Evolutionary conservation across 805 yeast species (phyloP).

Genomic region (Saturnispora saitoi): DNA sequence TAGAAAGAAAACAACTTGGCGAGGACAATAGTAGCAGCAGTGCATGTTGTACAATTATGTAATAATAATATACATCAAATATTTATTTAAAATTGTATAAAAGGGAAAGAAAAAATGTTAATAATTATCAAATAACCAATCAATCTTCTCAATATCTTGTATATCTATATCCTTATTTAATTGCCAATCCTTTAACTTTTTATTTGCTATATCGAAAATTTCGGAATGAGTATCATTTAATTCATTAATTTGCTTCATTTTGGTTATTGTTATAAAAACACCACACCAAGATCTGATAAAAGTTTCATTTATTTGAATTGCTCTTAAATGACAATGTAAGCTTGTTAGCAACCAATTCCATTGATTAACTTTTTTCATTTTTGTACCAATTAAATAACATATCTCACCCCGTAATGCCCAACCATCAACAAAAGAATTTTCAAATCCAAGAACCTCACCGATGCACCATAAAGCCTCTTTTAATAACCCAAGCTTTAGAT

Average conservation of each 20-base stretch:
- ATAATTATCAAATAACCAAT: constrained; percentile 15
- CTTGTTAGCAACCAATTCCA: constrained; percentile 9
- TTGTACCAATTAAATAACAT: constrained; percentile 16
- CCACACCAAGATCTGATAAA: constrained; percentile 52
- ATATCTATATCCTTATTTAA: constrained; percentile 20
- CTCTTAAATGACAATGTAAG: constrained; percentile 27
- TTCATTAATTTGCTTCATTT: constrained; percentile 1
- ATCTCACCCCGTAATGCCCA: constrained; percentile 58
- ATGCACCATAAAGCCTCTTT: constrained; percentile 58
- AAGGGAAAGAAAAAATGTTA: not conserved
- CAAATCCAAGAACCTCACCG: constrained; percentile 60
- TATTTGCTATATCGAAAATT: constrained; percentile 31
- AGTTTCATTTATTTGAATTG: constrained; percentile 68
- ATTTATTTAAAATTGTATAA: not conserved
- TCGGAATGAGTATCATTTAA: constrained; percentile 11
- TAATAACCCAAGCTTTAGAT: constrained; percentile 49
- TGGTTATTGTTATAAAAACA: constrained; percentile 15
- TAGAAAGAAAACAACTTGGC: not conserved
- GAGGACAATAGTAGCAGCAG: not conserved
- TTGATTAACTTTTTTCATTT: constrained; percentile 1
- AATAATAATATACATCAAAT: not conserved
- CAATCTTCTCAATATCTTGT: constrained; percentile 33
- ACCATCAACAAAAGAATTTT: constrained; percentile 62
- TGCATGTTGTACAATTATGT: constrained; percentile 24
- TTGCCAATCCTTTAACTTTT: constrained; percentile 30